These are phyloP conservation scores for Halteria grandinella DNA, from an alignment of 73 alveolate genomes.

Conservation along the genomic window DNA sequence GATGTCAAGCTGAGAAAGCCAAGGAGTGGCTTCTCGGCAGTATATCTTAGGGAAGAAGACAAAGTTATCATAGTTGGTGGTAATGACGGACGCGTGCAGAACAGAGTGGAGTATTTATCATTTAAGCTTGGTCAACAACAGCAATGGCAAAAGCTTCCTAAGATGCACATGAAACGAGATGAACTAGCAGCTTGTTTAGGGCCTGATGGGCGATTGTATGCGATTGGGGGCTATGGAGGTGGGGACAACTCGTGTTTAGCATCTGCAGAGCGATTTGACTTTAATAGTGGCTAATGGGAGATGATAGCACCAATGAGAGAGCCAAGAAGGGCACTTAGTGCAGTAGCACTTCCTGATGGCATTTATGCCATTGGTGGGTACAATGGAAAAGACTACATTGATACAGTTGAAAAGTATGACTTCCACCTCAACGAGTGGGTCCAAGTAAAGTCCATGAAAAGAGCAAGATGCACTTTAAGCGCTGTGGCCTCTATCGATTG, in stretches of 20 bases:
- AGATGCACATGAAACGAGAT: constrained; percentile 64
- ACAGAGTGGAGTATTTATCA: constrained; percentile 71
- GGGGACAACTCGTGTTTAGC: constrained; percentile 54
- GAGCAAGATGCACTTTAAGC: constrained; percentile 82
- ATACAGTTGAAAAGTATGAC: constrained; percentile 74
- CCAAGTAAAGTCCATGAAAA: constrained; percentile 71
- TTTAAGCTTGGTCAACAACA: too few species aligned
- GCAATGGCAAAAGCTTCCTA: constrained; percentile 68
- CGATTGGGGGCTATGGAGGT: constrained; percentile 92
- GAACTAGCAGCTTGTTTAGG: constrained; percentile 79
- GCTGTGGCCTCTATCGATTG: constrained; percentile 79
- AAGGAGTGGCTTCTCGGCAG: constrained; percentile 85
- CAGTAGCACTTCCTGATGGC: constrained; percentile 91
- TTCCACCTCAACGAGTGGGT: constrained; percentile 63
- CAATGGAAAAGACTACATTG: constrained; percentile 81
- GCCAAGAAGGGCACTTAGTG: constrained; percentile 87
- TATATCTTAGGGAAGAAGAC: constrained; percentile 21
- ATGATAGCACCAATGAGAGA: constrained; percentile 67
- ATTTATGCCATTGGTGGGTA: constrained; percentile 94
- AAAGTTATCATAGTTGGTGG: constrained; percentile 82
- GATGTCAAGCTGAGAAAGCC: constrained; percentile 67
- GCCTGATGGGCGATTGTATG: constrained; percentile 79
- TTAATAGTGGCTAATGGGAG: constrained; percentile 63
- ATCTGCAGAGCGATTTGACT: constrained; percentile 70
- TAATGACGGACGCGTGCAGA: constrained; percentile 81